Base-by-base conservation (phyloP, 345 rosid species). In the Murraya koenigii region DNA sequence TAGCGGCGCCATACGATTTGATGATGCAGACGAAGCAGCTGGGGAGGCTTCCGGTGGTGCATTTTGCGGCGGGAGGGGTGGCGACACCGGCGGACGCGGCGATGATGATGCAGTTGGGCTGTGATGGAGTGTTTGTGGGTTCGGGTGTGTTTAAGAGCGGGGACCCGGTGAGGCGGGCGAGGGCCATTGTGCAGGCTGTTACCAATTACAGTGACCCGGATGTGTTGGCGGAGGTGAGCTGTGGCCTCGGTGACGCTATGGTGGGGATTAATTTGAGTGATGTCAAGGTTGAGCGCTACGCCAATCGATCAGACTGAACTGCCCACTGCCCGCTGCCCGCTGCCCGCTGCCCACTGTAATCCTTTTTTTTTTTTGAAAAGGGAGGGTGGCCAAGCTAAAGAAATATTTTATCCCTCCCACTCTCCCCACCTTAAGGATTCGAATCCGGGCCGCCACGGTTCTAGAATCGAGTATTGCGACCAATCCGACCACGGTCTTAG, bases 1-100 rank as follows among this genome's bases (percentile, higher is more conserved):
- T 84, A 8, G 81, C 79, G 3, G 87, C 85, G 2, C 85, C 87
- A 1, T 84, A 77, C 71, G 87, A 84, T 71, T 71, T 84, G 59
- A 85, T 84, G 59, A 84, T 84, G 85, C 83, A 82, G 85, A 84
- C 87, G n/a, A 82, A 84, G 81, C 87, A 82, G 85, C 77, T 84
- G 60, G 87, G 87, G 81, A 73, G 85, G 85, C 79, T 84, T 1
- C 87, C 87, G 25, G 87, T 84, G 77, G 87, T 84, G 68, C 87
- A 82, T 11, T 84, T 84, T 32, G 85, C 87, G 0, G 83, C 85
- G 3, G 85, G 87, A 1, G 87, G 87, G 13, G 85, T 84, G 30
- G 85, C 87, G 56, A 84, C 87, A 4, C 87, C 85, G 0, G 85
- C 85, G 5, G 87, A 84, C 47, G 87, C 87, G 4, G 85, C 87